Evolutionary conservation across 2,329 filamentous ascomycete genomes (phyloP).

Genomic region (Aureobasidium namibiae): DNA sequence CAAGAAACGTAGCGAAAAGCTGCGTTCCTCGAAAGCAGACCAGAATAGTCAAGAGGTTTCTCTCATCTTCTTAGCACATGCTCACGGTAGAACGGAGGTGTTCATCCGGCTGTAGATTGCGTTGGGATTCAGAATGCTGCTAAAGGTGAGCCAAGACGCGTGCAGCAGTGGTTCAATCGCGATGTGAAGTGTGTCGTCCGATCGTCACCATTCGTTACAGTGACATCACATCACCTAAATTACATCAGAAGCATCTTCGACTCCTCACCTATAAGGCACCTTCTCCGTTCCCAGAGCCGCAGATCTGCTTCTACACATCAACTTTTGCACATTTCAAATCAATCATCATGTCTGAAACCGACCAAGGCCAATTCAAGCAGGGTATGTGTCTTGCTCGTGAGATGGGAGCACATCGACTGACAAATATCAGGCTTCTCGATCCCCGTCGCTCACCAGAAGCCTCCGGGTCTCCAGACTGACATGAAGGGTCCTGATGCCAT

Average conservation of each 20-base stretch:
- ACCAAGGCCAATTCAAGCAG: constrained; percentile 8
- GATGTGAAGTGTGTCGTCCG: neutral
- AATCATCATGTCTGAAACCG: constrained; percentile 5
- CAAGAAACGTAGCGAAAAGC: neutral
- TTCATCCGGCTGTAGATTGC: neutral
- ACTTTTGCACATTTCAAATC: neutral
- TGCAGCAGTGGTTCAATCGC: neutral
- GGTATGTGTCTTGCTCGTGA: neutral
- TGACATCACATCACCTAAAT: neutral
- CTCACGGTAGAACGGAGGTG: neutral
- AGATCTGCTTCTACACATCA: neutral
- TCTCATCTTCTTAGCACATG: neutral
- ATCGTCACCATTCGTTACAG: neutral
- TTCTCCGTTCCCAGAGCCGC: neutral
- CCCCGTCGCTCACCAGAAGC: constrained; percentile 42
- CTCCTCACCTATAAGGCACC: constrained; percentile 1
- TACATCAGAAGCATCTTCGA: no score
- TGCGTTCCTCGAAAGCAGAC: neutral
- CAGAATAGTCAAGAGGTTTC: neutral
- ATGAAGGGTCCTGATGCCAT: constrained; percentile 42
- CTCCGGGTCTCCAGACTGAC: constrained; percentile 44
- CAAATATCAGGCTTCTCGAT: constrained; percentile 37
- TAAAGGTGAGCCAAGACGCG: neutral
- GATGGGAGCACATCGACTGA: neutral
- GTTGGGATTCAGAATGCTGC: neutral